phyloP scores from a whole-genome alignment of 2,329 filamentous ascomycete genomes.

The Diaporthe sp. region DNA sequence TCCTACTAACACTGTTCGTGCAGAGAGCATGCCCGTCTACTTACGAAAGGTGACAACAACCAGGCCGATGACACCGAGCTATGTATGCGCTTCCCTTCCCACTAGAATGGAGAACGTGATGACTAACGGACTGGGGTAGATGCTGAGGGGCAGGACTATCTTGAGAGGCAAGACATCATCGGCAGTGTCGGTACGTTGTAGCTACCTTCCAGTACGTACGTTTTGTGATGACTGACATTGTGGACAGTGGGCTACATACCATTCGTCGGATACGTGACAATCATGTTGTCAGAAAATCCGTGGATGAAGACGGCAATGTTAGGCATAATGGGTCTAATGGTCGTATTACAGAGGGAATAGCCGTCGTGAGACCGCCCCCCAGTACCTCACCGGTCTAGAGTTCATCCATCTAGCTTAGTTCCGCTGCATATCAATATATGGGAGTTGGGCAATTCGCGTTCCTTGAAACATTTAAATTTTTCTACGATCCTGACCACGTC shows the following conservation, averaged over 20 bases:
- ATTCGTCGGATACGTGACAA: constrained; percentile 97
- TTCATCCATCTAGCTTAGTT: background rate
- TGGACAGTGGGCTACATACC: constrained; percentile 82
- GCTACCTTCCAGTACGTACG: background rate
- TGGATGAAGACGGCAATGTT: constrained; percentile 97
- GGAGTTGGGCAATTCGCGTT: background rate
- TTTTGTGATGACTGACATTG: background rate
- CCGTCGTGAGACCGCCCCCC: background rate
- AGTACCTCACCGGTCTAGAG: background rate
- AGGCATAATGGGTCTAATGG: constrained; percentile 93
- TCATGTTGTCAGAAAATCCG: constrained; percentile 93
- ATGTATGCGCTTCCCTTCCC: constrained; percentile 28
- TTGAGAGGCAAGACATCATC: constrained; percentile 90
- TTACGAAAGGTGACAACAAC: constrained; percentile 99
- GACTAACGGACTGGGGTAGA: constrained; percentile 55
- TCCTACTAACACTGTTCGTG: constrained; percentile 24
- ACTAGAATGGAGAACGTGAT: background rate
- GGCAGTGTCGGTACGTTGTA: constrained; percentile 75
- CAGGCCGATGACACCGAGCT: constrained; percentile 90
- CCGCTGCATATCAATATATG: background rate
- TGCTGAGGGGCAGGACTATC: constrained; percentile 86
- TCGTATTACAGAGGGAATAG: constrained; percentile 91
- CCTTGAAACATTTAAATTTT: background rate
- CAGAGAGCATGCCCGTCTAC: constrained; percentile 75
- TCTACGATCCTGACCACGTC: background rate